phyloP scores from a whole-genome alignment of 192 early-diverging fungal genomes.

The Podila verticillata region DNA sequence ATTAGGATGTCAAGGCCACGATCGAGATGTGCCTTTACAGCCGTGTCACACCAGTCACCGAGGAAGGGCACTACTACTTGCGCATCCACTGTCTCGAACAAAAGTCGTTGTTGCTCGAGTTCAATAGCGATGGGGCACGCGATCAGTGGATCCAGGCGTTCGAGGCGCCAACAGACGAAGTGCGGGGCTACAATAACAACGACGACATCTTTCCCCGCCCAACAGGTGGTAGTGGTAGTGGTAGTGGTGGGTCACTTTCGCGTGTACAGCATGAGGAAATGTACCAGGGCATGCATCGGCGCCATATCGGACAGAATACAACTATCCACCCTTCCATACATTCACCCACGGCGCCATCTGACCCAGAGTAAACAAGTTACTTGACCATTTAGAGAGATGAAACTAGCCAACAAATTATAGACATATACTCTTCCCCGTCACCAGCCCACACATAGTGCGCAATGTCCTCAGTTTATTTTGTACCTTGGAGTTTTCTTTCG shows the following conservation, averaged over 20 bases:
- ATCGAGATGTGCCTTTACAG: background rate
- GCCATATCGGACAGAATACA: background rate
- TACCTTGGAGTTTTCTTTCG: no score
- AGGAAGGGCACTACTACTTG: background rate
- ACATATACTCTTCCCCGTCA: no score
- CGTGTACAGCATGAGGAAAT: background rate
- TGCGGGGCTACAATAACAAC: background rate
- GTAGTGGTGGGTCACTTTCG: background rate
- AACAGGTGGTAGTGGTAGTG: no score
- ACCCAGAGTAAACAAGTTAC: no score
- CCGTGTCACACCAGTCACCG: background rate
- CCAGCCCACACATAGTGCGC: no score
- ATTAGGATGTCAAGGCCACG: background rate
- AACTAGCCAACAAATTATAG: no score
- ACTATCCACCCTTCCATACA: background rate
- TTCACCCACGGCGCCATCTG: no score
- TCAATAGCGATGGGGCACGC: background rate
- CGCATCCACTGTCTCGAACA: background rate
- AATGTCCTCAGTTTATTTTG: no score
- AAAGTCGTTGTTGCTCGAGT: background rate
- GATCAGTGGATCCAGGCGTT: constrained; percentile 1
- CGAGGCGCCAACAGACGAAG: background rate
- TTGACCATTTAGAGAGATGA: no score
- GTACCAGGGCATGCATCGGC: background rate
- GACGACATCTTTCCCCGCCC: background rate